A percentile compares a stretch with the other conserved stretches of the same genome.
Conservation (phyloP, 2,329 filamentous ascomycete species). For the Sporothrix globosa region DNA sequence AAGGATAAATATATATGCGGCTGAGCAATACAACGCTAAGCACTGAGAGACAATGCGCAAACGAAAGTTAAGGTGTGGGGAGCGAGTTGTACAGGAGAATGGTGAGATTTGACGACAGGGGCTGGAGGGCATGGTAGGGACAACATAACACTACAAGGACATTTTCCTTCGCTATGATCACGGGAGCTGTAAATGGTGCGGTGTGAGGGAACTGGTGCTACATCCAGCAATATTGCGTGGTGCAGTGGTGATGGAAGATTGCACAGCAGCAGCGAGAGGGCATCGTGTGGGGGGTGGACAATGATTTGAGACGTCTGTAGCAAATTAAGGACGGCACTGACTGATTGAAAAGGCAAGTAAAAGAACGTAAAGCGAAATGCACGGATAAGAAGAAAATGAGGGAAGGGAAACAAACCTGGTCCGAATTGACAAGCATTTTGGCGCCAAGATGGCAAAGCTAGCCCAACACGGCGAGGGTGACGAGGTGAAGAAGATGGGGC, state of each 20-base stretch:
- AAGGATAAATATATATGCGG: background rate
- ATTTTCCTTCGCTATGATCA: too few species aligned
- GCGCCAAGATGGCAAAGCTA: too few species aligned
- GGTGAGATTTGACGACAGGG: background rate
- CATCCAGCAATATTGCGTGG: too few species aligned
- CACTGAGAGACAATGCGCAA: background rate
- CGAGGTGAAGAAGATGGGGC: background rate
- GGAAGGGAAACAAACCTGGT: conserved; percentile 3
- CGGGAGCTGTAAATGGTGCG: too few species aligned
- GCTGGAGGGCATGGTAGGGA: background rate
- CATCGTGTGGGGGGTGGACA: too few species aligned
- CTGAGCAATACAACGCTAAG: background rate
- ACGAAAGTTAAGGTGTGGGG: background rate
- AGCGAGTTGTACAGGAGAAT: background rate
- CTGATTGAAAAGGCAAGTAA: too few species aligned
- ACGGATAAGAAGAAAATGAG: background rate
- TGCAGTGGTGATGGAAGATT: too few species aligned
- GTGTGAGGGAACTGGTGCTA: too few species aligned
- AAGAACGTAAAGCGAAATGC: too few species aligned
- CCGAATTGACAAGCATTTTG: conserved; percentile 1
- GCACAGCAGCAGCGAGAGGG: too few species aligned
- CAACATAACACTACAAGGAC: background rate
- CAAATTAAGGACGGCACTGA: too few species aligned
- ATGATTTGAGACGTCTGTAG: too few species aligned
- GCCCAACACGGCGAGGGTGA: background rate